A percentile compares a stretch with the other conserved stretches of the same genome.
phyloP scores from a whole-genome alignment of 257 asterid species.

The Catharanthus roseus region DNA sequence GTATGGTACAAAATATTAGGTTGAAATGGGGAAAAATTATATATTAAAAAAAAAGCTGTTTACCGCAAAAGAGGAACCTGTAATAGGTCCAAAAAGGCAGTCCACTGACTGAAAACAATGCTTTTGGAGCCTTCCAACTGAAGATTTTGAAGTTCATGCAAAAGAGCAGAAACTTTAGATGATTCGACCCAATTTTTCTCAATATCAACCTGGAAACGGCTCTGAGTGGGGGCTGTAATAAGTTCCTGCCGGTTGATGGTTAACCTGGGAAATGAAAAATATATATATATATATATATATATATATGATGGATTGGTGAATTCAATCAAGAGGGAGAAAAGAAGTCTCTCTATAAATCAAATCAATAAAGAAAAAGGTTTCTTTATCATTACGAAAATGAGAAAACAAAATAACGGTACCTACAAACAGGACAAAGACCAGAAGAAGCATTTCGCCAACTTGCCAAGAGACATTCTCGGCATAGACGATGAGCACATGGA shows the following conservation, averaged over 20 bases:
- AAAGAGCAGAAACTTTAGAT: slow-evolving; percentile 81
- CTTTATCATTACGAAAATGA: background rate
- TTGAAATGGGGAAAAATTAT: background rate
- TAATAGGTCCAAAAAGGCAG: slow-evolving; percentile 87
- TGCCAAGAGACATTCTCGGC: slow-evolving; percentile 43
- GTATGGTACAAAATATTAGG: background rate
- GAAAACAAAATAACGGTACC: slow-evolving; percentile 38
- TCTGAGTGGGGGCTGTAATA: slow-evolving; percentile 86
- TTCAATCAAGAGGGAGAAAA: background rate
- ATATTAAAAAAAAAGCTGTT: slow-evolving; percentile 1
- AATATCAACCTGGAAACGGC: slow-evolving; percentile 73
- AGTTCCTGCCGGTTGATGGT: slow-evolving; percentile 73
- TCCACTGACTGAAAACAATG: slow-evolving; percentile 97
- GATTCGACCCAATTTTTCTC: slow-evolving; percentile 85
- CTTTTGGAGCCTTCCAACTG: slow-evolving; percentile 59
- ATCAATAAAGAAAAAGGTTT: background rate
- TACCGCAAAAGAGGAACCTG: slow-evolving; percentile 89
- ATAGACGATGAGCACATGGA: slow-evolving; percentile 94
- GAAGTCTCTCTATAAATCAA: background rate
- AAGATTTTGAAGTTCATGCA: slow-evolving; percentile 54
- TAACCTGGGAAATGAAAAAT: slow-evolving; percentile 45
- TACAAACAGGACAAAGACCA: slow-evolving; percentile 64
- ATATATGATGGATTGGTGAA: background rate
- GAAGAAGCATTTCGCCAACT: slow-evolving; percentile 17
- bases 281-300: too few species aligned